Evolutionary conservation across 495 filamentous ascomycete genomes (phyloP), one percentile per base, ranked within the genome.

Genomic region (Bryoglossum gracile): DNA sequence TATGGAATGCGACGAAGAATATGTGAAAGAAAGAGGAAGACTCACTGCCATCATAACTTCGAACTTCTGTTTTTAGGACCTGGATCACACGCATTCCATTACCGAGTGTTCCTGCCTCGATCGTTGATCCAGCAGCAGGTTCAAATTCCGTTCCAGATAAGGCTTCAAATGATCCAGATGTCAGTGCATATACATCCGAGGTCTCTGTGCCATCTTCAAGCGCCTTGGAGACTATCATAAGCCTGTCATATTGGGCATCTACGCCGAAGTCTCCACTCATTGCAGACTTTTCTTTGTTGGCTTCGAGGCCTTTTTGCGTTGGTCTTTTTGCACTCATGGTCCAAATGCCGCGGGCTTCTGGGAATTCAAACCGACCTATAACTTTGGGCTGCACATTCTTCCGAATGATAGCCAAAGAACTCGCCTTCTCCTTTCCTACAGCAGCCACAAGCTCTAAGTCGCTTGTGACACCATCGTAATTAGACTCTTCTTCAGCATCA

Each of bases 1-100:
- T n/a, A n/a, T n/a, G n/a, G n/a, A n/a, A n/a, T n/a, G n/a, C n/a
- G n/a, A 30, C 18, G 14, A 43, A n/a, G 40, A 33, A 14, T 28
- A 30, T 30, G 16, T 3, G 34, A 41, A 28, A 26, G 32, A 55
- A 34, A 50, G 24, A 33, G 25, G 17, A 17, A 17, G 28, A 69
- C 81, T 75, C 69, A 94, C 88, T 83, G 62, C 78, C 81, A 61
- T 96, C 89, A 59, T 94, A 97, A 47, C 80, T 86, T 37, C 89
- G 74, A 11, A 98, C 78, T 55, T 96, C 89, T 23, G 78, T 84
- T 51, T 78, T 82, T 28, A 94, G 69, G 13, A 95, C 80, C 59
- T 96, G 92, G 11, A 96, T 78, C 38, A 97, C 78, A 41, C 87
- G 78, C 48, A 73, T 84, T 26, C 80, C 80, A 39, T 74, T 76